Conservation (phyloP, 1,284 basidiomycete genomes). For the Ustilago lituana region DNA sequence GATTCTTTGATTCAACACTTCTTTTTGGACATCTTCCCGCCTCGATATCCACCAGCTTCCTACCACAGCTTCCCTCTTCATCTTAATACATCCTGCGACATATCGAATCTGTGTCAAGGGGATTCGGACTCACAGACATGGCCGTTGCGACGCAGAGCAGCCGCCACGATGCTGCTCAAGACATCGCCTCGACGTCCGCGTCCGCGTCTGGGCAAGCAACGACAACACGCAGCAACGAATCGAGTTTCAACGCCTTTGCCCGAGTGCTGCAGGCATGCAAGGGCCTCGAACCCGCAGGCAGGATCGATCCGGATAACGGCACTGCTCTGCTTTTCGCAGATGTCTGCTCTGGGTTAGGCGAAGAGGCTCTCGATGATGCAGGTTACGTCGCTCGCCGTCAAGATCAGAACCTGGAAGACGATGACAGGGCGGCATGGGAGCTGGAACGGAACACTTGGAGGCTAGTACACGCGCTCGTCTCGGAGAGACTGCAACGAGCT, state of each 20-base stretch:
- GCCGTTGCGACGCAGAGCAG: constrained; percentile 11
- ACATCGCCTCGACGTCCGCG: constrained; percentile 22
- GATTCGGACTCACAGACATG: constrained; percentile 3
- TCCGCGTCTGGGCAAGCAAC: constrained; percentile 16
- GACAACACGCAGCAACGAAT: constrained; percentile 22
- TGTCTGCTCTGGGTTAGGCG: constrained; percentile 41
- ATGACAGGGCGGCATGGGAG: constrained; percentile 46
- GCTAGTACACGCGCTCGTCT: constrained; percentile 50
- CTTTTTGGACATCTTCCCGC: constrained; percentile 7
- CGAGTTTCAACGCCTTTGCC: constrained; percentile 59
- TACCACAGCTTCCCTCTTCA: too few species aligned
- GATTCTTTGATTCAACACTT: constrained; percentile 29
- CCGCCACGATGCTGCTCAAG: constrained; percentile 13
- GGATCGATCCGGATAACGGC: constrained; percentile 49
- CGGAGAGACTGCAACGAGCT: constrained; percentile 46
- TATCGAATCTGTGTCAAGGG: background rate
- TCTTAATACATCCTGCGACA: too few species aligned
- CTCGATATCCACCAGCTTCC: background rate
- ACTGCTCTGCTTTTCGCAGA: constrained; percentile 59
- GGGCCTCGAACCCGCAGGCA: constrained; percentile 38
- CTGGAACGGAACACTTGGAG: constrained; percentile 60
- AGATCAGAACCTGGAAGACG: constrained; percentile 34
- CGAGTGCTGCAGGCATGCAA: constrained; percentile 49
- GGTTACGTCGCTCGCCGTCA: constrained; percentile 24
- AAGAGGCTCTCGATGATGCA: constrained; percentile 49